These are phyloP conservation scores for Phialemonium atrogriseum DNA, from an alignment of 2,329 filamentous ascomycete species.

Conservation along the genomic window DNA sequence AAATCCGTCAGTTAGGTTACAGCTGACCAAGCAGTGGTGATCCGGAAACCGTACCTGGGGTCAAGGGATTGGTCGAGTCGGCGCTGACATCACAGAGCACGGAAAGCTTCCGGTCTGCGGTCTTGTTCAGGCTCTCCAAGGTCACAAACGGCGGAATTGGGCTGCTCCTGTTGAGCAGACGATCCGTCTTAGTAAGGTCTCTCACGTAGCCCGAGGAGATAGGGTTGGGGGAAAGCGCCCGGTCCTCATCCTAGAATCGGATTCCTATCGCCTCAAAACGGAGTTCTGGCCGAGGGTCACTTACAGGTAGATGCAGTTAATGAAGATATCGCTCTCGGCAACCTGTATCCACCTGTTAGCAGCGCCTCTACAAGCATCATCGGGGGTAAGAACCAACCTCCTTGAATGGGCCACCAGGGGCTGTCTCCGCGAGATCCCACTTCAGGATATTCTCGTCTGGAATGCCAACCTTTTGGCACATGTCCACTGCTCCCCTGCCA, in stretches of 20 bases:
- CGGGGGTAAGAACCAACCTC: conserved; percentile 54
- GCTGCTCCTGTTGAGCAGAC: no score
- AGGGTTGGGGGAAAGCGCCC: no score
- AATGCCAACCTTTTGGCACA: conserved; percentile 68
- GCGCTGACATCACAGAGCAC: conserved; percentile 73
- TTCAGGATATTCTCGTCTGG: conserved; percentile 54
- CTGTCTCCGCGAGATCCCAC: conserved; percentile 71
- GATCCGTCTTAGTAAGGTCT: neutral
- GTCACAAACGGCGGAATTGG: conserved; percentile 79
- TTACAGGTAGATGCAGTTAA: conserved; percentile 93
- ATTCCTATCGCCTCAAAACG: neutral
- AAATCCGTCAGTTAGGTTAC: neutral
- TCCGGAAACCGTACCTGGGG: conserved; percentile 34
- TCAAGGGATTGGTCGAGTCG: conserved; percentile 66
- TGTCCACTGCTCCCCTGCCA: conserved; percentile 72
- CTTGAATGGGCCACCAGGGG: conserved; percentile 62
- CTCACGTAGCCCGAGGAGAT: no score
- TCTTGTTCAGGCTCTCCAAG: conserved; percentile 55
- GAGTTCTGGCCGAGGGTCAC: conserved; percentile 31
- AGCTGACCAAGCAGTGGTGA: no score
- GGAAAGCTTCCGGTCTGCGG: conserved; percentile 60
- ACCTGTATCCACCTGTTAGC: no score
- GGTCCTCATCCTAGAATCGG: neutral
- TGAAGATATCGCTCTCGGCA: conserved; percentile 60
- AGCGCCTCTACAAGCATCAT: no score